A percentile compares a stretch with the other conserved stretches of the same genome.
phyloP scores from a whole-genome alignment of 2,329 filamentous ascomycete genomes.

The Aciculosporium take region DNA sequence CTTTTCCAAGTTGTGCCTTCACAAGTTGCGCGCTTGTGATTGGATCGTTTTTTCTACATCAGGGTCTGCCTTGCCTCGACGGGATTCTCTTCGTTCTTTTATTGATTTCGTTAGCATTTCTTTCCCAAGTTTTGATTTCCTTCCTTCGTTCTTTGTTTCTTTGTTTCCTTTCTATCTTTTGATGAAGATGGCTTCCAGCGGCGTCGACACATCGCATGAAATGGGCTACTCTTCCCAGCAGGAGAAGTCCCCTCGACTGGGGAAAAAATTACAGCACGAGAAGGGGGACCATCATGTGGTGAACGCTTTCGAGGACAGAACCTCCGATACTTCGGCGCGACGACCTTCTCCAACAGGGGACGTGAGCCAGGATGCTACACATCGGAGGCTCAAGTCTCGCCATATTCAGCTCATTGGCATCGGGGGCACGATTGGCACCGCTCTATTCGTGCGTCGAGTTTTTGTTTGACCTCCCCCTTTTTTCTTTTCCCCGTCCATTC shows the following conservation, averaged over 20 bases:
- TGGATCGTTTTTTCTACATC: no score
- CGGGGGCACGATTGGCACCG: constrained; percentile 50
- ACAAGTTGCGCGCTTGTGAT: no score
- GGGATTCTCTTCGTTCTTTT: no score
- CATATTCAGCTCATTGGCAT: constrained; percentile 49
- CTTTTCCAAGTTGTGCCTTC: no score
- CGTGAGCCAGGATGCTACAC: constrained; percentile 26
- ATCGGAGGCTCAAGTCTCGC: constrained; percentile 38
- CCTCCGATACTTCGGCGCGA: background rate
- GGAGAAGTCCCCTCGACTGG: no score
- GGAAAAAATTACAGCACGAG: no score
- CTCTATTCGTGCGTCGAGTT: constrained; percentile 32
- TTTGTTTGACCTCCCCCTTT: background rate
- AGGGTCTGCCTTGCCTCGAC: no score
- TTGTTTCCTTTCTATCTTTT: background rate
- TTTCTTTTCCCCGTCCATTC: background rate
- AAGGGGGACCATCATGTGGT: background rate
- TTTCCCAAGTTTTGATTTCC: background rate
- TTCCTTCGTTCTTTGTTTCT: background rate
- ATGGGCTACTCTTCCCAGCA: constrained; percentile 13
- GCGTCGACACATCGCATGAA: constrained; percentile 8
- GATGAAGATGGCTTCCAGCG: constrained; percentile 11
- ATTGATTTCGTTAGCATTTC: no score
- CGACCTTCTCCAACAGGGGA: constrained; percentile 9
- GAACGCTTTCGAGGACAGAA: background rate